Evolutionary conservation across 768 basidiomycete genomes (phyloP).

Genomic region (Boletus sp.): DNA sequence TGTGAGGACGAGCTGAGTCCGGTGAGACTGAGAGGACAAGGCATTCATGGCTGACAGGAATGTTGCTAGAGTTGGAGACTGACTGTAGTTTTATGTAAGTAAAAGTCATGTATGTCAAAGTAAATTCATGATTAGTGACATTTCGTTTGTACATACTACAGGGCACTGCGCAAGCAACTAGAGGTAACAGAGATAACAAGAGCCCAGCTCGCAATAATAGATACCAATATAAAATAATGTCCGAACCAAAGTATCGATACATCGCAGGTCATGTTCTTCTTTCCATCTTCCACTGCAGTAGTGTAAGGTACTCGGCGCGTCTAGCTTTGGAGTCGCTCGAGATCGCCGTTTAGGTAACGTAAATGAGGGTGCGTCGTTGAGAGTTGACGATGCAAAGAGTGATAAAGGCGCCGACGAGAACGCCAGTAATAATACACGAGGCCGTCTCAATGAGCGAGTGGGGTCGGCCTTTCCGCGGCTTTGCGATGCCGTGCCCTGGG

Average conservation of each 20-base stretch:
- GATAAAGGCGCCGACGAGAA: constrained; percentile 56
- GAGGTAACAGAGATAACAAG: not conserved
- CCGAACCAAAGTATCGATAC: constrained; percentile 19
- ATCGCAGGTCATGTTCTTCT: constrained; percentile 7
- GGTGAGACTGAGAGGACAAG: constrained; percentile 45
- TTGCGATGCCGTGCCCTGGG: constrained; percentile 4
- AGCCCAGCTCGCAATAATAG: constrained; percentile 19
- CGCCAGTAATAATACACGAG: constrained; percentile 53
- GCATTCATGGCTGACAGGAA: constrained; percentile 18
- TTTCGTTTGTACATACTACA: not conserved
- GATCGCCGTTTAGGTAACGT: constrained; percentile 27
- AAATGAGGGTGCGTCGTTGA: constrained; percentile 46
- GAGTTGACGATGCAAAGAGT: constrained; percentile 48
- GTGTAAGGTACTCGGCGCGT: not conserved
- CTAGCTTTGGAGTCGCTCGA: not conserved
- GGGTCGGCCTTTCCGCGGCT: constrained; percentile 17
- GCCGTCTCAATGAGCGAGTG: constrained; percentile 34
- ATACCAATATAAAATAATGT: constrained; percentile 29
- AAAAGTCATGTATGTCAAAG: not conserved
- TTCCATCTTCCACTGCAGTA: not conserved
- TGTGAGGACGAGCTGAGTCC: constrained; percentile 59
- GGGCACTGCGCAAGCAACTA: constrained; percentile 4
- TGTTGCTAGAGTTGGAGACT: not conserved
- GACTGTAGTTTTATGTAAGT: not conserved
- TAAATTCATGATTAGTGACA: not conserved